Evolutionary conservation across 805 yeast species (phyloP), one percentile per base, ranked within the genome.

Genomic region (Alloascoidea hylecoeti): DNA sequence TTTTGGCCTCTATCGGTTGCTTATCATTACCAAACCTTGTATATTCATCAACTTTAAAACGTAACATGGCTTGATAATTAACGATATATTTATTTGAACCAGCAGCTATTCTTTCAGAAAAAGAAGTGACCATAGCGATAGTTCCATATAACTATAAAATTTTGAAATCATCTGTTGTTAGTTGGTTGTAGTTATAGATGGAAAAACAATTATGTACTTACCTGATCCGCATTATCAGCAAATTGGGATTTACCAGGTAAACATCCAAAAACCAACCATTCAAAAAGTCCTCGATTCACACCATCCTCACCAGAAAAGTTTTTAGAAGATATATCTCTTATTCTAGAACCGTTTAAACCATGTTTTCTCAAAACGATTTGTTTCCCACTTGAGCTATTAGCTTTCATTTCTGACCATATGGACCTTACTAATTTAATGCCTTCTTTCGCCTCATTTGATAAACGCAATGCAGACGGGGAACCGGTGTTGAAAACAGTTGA

Each of bases 191-290:
- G 30, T 23, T 9, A 23, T 23, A n/a, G 13, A 23, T 9, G 30
- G 9, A 23, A 23, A 23, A 23, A 23, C 30, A 23, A 23, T 9
- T 9, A 23, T n/a, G n/a, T 9, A 23, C 30, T 23, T n/a, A 23
- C 30, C n/a, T 23, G 13, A 23, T 23, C 30, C n/a, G 30, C n/a
- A 23, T 23, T n/a, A 23, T 23, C 30, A 23, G 30, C 30, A 23
- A 23, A 23, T n/a, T 23, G 30, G 30, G 30, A 23, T 23, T 23
- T 23, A 23, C 30, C 30, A n/a, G 30, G 30, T n/a, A 23, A n/a
- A 23, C 30, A 23, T 9, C 30, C 30, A 23, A 23, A 23, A 9
- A 23, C 30, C 30, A 23, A n/a, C 30, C 30, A 23, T 9, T 23
- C 30, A 23, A 23, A 23, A 9, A 23, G 9, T n/a, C n/a, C n/a